Conservation (phyloP, 352 stramenopile genomes). For the Phytophthora rubi region DNA sequence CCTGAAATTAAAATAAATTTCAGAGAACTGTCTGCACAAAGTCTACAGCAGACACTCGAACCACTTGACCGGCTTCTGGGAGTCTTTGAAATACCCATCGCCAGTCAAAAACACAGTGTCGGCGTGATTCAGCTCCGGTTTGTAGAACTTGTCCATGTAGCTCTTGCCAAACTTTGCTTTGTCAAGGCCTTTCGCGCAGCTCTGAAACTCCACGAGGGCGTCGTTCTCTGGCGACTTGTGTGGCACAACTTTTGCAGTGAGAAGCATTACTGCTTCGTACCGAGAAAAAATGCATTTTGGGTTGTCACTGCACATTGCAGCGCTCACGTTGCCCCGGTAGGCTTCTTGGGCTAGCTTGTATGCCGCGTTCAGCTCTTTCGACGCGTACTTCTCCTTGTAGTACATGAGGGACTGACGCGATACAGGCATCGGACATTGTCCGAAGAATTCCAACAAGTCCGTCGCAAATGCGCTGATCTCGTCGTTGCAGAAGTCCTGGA, state of each 20-base stretch:
- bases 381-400: conserved; percentile 32
- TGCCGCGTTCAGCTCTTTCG: conserved; percentile 23
- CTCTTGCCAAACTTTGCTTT: conserved; percentile 36
- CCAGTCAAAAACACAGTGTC: conserved; percentile 50
- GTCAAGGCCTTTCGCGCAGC: conserved; percentile 44
- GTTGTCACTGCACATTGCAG: conserved; percentile 47
- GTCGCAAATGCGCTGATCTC: conserved; percentile 19
- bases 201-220: conserved; percentile 51
- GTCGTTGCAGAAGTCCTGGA: conserved; percentile 39
- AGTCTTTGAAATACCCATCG: conserved; percentile 39
- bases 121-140: conserved; percentile 51
- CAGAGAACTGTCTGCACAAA: neutral
- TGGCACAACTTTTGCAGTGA: conserved; percentile 19
- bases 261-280: conserved; percentile 31
- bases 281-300: conserved; percentile 39
- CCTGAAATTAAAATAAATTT: neutral
- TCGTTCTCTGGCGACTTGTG: conserved; percentile 48
- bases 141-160: conserved; percentile 47
- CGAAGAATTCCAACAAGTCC: conserved; percentile 29
- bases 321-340: conserved; percentile 41
- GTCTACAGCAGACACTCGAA: conserved; percentile 48
- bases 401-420: conserved; percentile 35
- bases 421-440: conserved; percentile 38
- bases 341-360: conserved; percentile 41
- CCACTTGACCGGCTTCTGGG: conserved; percentile 52